Evolutionary conservation across 23 red algal species (phyloP).

Genomic region (Gracilariopsis chorda): DNA sequence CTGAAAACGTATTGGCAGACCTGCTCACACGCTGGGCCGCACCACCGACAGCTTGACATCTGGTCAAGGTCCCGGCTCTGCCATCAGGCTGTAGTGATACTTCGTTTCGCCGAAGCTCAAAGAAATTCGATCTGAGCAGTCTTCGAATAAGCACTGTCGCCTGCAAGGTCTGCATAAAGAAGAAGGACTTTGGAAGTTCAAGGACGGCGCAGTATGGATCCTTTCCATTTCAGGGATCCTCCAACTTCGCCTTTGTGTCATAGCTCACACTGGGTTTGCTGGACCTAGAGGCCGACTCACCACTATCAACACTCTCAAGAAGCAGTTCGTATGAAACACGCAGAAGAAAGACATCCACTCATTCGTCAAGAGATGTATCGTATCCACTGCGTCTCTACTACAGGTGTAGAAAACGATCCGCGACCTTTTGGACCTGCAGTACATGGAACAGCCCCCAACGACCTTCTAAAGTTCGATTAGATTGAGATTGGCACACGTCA

Average conservation of each 20-base stretch:
- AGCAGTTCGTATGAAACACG: background rate
- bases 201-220: slow-evolving; percentile 8
- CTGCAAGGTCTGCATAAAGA: no score
- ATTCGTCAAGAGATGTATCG: background rate
- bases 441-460: no score
- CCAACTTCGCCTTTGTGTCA: background rate
- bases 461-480: background rate
- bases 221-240: background rate
- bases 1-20: no score
- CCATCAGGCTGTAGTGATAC: no score
- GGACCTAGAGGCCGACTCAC: background rate
- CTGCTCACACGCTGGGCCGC: no score
- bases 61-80: no score
- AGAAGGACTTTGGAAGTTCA: no score
- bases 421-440: background rate
- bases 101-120: no score
- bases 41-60: no score
- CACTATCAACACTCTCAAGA: background rate
- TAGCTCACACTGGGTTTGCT: background rate
- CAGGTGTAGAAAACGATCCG: background rate
- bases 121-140: no score
- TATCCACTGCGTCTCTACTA: background rate
- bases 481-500: background rate
- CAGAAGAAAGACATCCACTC: background rate
- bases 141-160: no score